Evolutionary conservation across 2,329 filamentous ascomycete species (phyloP).

Genomic region (Claviceps sp.): DNA sequence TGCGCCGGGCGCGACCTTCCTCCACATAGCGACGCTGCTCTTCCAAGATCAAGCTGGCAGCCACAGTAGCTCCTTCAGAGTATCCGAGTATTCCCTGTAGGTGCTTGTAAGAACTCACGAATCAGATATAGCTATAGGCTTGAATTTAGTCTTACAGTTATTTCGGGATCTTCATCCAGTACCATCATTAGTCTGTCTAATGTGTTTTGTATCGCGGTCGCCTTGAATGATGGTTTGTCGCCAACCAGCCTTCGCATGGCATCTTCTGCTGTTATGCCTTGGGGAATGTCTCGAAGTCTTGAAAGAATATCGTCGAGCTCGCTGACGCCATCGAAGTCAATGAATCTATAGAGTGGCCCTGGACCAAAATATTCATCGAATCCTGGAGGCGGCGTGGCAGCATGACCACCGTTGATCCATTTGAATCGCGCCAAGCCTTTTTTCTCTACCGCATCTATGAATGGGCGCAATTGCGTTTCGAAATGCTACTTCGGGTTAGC

Average conservation of each 20-base stretch:
- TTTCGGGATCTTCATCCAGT: slow-evolving; percentile 1
- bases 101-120: neutral
- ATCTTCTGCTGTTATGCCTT: neutral
- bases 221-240: neutral
- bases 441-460: neutral
- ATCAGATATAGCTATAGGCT: neutral
- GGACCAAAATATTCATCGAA: slow-evolving; percentile 4
- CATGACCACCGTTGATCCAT: slow-evolving; percentile 3
- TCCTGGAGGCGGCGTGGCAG: neutral
- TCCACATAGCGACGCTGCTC: slow-evolving; percentile 16
- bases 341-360: neutral
- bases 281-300: neutral
- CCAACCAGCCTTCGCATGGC: neutral
- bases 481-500: neutral
- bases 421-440: neutral
- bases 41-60: slow-evolving; percentile 34
- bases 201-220: neutral
- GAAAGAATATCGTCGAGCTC: neutral
- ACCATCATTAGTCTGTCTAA: neutral
- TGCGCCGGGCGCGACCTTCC: slow-evolving; percentile 1
- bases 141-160: neutral
- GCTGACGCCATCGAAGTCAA: slow-evolving; percentile 2
- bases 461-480: neutral
- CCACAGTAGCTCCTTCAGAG: slow-evolving; percentile 42
- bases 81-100: slow-evolving; percentile 38